Base-by-base conservation (phyloP, 495 filamentous ascomycete genomes). In the Neurospora cerealis region DNA sequence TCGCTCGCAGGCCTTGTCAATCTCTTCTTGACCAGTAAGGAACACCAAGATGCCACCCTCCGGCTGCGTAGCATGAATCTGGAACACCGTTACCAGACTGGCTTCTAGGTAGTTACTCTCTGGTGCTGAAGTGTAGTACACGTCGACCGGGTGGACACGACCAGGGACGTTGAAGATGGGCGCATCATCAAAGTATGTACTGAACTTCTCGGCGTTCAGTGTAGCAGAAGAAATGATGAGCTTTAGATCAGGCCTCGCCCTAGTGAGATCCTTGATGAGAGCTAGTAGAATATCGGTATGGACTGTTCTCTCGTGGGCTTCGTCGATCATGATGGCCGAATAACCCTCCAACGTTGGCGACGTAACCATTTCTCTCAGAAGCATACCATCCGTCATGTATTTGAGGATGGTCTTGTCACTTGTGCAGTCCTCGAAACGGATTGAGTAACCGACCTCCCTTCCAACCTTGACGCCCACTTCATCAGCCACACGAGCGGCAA, bases 361-460 rank as follows among this genome's bases (percentile, higher is more conserved):
- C 1, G 93, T 94, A 76, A 98, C 87, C 75, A 98, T 91, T 78
- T 98, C 95, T 78, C 95, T 88, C 24, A 98, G 85, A 60, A 98
- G 86, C 94, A 98, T 98, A 74, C 96, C 96, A 80, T 99, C 96
- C 3, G 96, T 99, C 94, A 97, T 97, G 80, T 97, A 99, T 81
- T 98, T 97, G 36, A 99, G 81, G 48, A 95, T 86, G 0, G 96
- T 98, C 83, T 97, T 97, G 75, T 97, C 94, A 77, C 89, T 93
- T 1, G 96, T 98, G 62, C 90, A 89, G 80, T 99, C 94, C 78
- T 99, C 96, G 78, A 98, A 99, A 72, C 96, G 92, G 76, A 99
- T 97, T 3, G 92, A 91, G 80, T 99, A 99, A 41, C 96, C 96
- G 40, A 98, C 95, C 78, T 97, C 93, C 76, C 94, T 93, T 1